phyloP scores from a whole-genome alignment of 2,329 filamentous ascomycete genomes.

The Fusarium scirpi region DNA sequence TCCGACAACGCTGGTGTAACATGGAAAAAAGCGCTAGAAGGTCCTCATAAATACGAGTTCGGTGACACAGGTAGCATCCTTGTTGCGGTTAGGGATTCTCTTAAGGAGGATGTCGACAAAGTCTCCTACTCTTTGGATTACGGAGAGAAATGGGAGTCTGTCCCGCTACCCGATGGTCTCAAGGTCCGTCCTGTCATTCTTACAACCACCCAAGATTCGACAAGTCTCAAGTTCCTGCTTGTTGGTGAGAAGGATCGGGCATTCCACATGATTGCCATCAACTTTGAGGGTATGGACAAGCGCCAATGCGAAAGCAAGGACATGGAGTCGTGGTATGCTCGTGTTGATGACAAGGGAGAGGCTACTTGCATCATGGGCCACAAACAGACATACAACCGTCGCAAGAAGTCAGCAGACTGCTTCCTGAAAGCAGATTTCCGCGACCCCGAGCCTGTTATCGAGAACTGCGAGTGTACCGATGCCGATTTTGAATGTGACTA shows the following conservation, averaged over 20 bases:
- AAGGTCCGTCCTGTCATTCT: constrained; percentile 79
- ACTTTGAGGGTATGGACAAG: constrained; percentile 86
- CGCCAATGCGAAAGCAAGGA: constrained; percentile 81
- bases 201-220: constrained; percentile 92
- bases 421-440: constrained; percentile 90
- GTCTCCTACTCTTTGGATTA: constrained; percentile 87
- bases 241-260: constrained; percentile 70
- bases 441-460: constrained; percentile 76
- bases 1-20: constrained; percentile 91
- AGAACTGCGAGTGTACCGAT: constrained; percentile 83
- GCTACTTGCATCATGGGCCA: constrained; percentile 96
- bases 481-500: constrained; percentile 96
- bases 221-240: constrained; percentile 89
- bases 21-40: constrained; percentile 80
- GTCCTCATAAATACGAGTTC: constrained; percentile 95
- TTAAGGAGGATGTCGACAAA: constrained; percentile 68
- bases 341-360: constrained; percentile 82
- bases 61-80: constrained; percentile 92
- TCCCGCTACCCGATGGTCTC: constrained; percentile 73
- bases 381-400: constrained; percentile 85
- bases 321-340: constrained; percentile 90
- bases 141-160: constrained; percentile 82
- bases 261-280: constrained; percentile 78
- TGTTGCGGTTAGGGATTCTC: constrained; percentile 82
- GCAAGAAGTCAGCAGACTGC: constrained; percentile 89